A percentile compares a stretch with the other conserved stretches of the same genome.
Conservation (phyloP, 2,329 filamentous ascomycete species). For the Colletotrichum chrysophilum region DNA sequence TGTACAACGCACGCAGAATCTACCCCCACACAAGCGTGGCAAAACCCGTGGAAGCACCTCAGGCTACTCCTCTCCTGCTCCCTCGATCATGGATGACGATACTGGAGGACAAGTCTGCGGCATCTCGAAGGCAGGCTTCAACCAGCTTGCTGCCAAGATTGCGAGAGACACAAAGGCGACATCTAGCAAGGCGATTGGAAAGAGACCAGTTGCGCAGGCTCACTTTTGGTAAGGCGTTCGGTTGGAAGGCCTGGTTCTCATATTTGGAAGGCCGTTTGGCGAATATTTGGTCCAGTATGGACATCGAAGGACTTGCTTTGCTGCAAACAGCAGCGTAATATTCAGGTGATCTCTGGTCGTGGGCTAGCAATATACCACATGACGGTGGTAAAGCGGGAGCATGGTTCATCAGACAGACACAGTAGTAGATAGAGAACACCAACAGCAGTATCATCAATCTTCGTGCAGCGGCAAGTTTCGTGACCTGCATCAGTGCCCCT, state of each 20-base stretch:
- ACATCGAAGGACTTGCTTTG: background rate
- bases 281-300: background rate
- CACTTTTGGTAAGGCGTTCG: slow-evolving; percentile 1
- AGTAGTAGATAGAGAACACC: background rate
- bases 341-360: background rate
- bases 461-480: background rate
- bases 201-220: background rate
- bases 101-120: background rate
- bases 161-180: background rate
- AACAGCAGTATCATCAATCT: background rate
- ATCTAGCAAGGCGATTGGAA: background rate
- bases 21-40: background rate
- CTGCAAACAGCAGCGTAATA: background rate
- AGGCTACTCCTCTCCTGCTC: background rate
- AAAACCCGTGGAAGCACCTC: background rate
- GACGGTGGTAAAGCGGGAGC: background rate
- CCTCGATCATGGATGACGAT: background rate
- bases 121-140: slow-evolving; percentile 8
- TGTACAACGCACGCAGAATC: background rate
- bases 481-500: background rate
- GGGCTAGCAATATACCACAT: background rate
- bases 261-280: background rate
- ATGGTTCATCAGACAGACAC: background rate
- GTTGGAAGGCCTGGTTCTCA: background rate
- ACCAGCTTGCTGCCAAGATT: background rate